phyloP scores from a whole-genome alignment of 768 basidiomycete genomes.

The Phylloporus rhodoxanthus region DNA sequence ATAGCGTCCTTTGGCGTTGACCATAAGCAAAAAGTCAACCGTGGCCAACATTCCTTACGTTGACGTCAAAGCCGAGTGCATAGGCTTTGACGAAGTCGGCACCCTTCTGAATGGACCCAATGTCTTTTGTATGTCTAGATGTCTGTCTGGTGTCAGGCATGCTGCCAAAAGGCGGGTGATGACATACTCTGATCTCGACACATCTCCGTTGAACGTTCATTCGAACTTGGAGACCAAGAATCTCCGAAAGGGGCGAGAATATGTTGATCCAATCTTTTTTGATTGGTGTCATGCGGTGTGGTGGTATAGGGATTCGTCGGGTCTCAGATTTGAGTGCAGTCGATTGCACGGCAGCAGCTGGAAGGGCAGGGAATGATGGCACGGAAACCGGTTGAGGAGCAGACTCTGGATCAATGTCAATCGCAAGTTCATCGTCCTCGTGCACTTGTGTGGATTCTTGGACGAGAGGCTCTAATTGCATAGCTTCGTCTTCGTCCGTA shows the following conservation, averaged over 20 bases:
- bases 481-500: slow-evolving; percentile 28
- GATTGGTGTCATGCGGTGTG: slow-evolving; percentile 94
- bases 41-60: slow-evolving; percentile 46
- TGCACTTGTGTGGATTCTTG: slow-evolving; percentile 14
- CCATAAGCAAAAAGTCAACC: background rate
- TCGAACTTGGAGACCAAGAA: slow-evolving; percentile 88
- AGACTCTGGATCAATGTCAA: slow-evolving; percentile 45
- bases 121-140: slow-evolving; percentile 89
- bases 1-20: slow-evolving; percentile 70
- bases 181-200: slow-evolving; percentile 86
- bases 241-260: slow-evolving; percentile 93
- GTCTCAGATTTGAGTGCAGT: slow-evolving; percentile 68
- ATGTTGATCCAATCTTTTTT: slow-evolving; percentile 96
- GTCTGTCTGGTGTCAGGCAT: slow-evolving; percentile 47
- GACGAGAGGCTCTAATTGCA: slow-evolving; percentile 19
- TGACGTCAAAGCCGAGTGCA: slow-evolving; percentile 90
- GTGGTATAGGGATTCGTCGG: slow-evolving; percentile 87
- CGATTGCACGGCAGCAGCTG: slow-evolving; percentile 49
- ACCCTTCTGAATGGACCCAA: slow-evolving; percentile 91
- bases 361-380: slow-evolving; percentile 66
- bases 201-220: slow-evolving; percentile 91
- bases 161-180: background rate
- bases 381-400: slow-evolving; percentile 44
- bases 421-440: slow-evolving; percentile 59
- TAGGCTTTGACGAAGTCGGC: slow-evolving; percentile 97